These are phyloP conservation scores for Podosphaera leucotricha DNA, from an alignment of 2,329 filamentous ascomycete genomes.

Conservation along the genomic window DNA sequence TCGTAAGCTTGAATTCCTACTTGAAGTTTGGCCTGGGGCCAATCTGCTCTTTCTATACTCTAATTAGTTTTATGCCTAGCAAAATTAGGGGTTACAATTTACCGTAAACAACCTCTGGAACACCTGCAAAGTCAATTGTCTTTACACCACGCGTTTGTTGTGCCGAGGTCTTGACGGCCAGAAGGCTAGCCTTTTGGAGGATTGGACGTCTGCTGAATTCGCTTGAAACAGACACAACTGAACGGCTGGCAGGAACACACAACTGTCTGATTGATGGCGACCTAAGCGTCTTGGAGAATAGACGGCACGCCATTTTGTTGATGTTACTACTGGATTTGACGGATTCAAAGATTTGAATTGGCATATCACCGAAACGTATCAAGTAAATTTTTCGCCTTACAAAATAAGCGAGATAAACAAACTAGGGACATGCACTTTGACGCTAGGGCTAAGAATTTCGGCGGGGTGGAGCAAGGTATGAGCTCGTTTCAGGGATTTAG, in stretches of 20 bases:
- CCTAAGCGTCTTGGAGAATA: constrained; percentile 44
- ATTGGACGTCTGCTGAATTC: constrained; percentile 28
- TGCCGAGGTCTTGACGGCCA: constrained; percentile 5
- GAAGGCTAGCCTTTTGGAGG: constrained; percentile 22
- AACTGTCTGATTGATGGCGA: constrained; percentile 39
- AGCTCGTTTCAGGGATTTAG: too few relatives aligned
- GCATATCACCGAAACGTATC: too few relatives aligned
- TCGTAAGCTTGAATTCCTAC: constrained; percentile 13
- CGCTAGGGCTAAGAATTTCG: too few relatives aligned
- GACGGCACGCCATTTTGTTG: constrained; percentile 49
- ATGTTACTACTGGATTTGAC: constrained; percentile 6
- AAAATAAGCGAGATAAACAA: too few relatives aligned
- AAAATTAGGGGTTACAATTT: constrained; percentile 16
- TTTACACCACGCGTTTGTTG: constrained; percentile 58
- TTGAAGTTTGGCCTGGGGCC: constrained; percentile 94
- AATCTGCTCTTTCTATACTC: constrained; percentile 72
- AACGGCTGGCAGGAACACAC: constrained; percentile 34
- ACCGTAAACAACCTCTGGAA: constrained; percentile 90
- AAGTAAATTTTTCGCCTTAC: too few relatives aligned
- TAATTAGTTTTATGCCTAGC: constrained; percentile 7
- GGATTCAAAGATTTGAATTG: too few relatives aligned
- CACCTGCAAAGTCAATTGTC: constrained; percentile 92
- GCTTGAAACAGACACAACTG: constrained; percentile 35
- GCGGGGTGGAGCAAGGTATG: too few relatives aligned
- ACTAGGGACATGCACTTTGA: too few relatives aligned